phyloP scores from a whole-genome alignment of 768 basidiomycete genomes.

The Dentipellis fragilis region DNA sequence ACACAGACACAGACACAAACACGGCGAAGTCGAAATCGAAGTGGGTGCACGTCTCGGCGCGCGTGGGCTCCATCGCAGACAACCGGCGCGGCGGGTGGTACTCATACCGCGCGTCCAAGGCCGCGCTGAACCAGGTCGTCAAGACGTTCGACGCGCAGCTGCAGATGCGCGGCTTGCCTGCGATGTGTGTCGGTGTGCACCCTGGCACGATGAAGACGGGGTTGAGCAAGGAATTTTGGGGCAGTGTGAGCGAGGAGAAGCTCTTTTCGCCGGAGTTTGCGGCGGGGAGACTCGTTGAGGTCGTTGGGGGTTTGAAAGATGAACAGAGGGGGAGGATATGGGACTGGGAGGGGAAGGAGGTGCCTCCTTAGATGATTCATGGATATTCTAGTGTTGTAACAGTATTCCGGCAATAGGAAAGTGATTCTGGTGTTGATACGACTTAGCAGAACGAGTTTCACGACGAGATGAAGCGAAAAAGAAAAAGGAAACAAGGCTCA shows the following conservation, averaged over 20 bases:
- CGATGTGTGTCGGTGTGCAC: slow-evolving; percentile 46
- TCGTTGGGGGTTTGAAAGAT: slow-evolving; percentile 31
- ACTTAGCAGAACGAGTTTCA: too few species aligned
- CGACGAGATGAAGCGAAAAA: neutral
- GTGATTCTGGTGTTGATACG: too few species aligned
- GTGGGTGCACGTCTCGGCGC: slow-evolving; percentile 53
- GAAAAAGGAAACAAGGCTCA: slow-evolving; percentile 22
- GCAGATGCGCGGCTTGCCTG: slow-evolving; percentile 32
- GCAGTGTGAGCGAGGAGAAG: slow-evolving; percentile 24
- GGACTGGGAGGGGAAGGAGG: slow-evolving; percentile 47
- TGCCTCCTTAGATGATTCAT: slow-evolving; percentile 21
- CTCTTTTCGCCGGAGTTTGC: slow-evolving; percentile 43
- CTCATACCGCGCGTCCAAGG: slow-evolving; percentile 52
- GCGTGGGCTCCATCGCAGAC: slow-evolving; percentile 49
- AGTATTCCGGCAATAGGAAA: too few species aligned
- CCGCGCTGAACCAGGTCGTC: slow-evolving; percentile 53
- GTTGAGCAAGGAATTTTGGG: slow-evolving; percentile 46
- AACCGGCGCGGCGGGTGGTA: slow-evolving; percentile 53
- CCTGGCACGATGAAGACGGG: slow-evolving; percentile 55
- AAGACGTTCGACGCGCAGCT: slow-evolving; percentile 51
- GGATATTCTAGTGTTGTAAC: too few species aligned
- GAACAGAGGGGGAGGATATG: slow-evolving; percentile 41
- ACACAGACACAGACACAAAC: slow-evolving; percentile 6
- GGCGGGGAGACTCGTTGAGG: slow-evolving; percentile 33
- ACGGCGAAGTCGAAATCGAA: slow-evolving; percentile 26